Percentiles rank a stretch among this genome's conserved stretches.
phyloP scores from a whole-genome alignment of 176 grass and related monocot genomes.

The Hsuehochloa calcarea region DNA sequence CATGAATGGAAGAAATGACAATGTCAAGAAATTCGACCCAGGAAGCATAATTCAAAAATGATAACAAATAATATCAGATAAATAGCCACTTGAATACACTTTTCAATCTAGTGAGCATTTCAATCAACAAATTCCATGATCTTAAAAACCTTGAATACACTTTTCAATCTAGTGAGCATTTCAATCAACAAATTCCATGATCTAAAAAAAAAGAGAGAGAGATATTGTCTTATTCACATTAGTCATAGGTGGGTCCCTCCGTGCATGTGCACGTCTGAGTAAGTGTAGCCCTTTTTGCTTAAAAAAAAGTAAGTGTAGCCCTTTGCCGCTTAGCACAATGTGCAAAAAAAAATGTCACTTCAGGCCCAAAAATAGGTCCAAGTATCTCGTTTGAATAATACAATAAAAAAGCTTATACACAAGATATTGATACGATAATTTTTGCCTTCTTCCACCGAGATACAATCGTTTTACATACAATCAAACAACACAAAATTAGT shows the following conservation, averaged over 20 bases:
- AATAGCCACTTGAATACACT: slow-evolving; percentile 6
- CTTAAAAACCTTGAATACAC: not conserved
- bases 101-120: not conserved
- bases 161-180: not conserved
- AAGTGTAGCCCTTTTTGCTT: too few relatives aligned
- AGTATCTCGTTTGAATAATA: too few relatives aligned
- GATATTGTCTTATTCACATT: not conserved
- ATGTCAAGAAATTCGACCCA: not conserved
- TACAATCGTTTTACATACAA: too few relatives aligned
- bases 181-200: not conserved
- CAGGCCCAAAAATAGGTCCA: too few relatives aligned
- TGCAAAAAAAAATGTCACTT: too few relatives aligned
- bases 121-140: not conserved
- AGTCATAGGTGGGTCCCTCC: not conserved
- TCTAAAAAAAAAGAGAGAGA: not conserved
- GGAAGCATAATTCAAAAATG: slow-evolving; percentile 14
- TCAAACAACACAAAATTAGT: too few relatives aligned
- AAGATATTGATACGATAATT: too few relatives aligned
- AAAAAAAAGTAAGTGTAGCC: too few relatives aligned
- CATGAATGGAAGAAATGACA: slow-evolving; percentile 1
- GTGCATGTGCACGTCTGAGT: too few relatives aligned
- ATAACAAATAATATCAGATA: not conserved
- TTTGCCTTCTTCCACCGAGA: too few relatives aligned
- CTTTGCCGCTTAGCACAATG: too few relatives aligned
- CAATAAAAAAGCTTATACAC: too few relatives aligned